Base-by-base conservation (phyloP, 345 rosid genomes). In the Draba incana region DNA sequence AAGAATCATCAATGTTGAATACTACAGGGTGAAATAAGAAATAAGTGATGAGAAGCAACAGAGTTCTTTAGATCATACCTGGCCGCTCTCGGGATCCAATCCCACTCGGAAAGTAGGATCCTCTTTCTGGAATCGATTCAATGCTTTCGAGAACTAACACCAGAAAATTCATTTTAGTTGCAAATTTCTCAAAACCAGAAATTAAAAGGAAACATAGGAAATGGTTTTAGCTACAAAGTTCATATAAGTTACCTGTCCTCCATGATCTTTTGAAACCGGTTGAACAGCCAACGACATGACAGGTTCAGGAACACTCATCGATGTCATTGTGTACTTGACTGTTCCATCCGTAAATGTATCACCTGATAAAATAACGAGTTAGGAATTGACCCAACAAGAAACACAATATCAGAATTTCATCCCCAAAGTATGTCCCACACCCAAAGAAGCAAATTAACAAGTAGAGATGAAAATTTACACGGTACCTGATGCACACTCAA, bases 91-190 rank as follows among this genome's bases (percentile, higher is more conserved):
- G 45, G 96, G 84, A 83, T 95, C 99, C 88, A 95, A 85, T 60
- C 98, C 97, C 64, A 95, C 99, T 28, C 92, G 89, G 83, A 95
- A 95, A 54, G 97, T 95, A 59, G 99, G 99, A 81, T 95, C 99
- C 79, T 95, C 99, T 66, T 61, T 92, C 80, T 86, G 93, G 68
- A 95, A 95, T 39, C 98, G 94, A 72, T 85, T 88, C 82, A 95
- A 85, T 71, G 99, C 99, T 81, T 95, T 95, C 10, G 99, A 92
- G 73, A 95, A 95, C 98, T 95, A 70, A 56, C 33, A 81, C 59
- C 59, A 27, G 54, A 66, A 43, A 42, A 63, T 14, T 69, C 2
- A 48, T 16, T 6, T 46, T 15, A 20, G 10, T 49, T 39, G 58
- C 13, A n/a, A 63, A 63, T 57, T 57, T 12, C 5, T 57, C 16